Percentiles rank a stretch among this genome's conserved stretches.
Evolutionary conservation across 441 rosid species (phyloP).

Genomic region (California macrophylla): DNA sequence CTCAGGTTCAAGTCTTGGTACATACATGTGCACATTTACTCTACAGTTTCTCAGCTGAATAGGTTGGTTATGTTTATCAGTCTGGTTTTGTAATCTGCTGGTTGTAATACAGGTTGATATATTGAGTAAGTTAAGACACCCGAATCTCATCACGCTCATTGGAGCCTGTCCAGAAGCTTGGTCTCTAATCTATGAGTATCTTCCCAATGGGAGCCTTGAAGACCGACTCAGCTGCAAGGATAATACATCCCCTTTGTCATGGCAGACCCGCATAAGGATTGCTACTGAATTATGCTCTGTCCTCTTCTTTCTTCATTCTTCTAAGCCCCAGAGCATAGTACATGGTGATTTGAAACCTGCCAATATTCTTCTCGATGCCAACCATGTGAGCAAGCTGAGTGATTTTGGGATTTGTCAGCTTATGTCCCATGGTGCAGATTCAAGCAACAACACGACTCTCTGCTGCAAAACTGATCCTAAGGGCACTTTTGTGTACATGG

Average conservation of each 20-base stretch:
- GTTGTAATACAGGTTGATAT: constrained; percentile 53
- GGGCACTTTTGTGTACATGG: constrained; percentile 67
- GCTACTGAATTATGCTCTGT: constrained; percentile 77
- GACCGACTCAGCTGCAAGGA: constrained; percentile 75
- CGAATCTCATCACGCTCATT: constrained; percentile 69
- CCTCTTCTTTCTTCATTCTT: constrained; percentile 80
- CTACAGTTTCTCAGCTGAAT: background rate
- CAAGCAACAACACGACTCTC: constrained; percentile 30
- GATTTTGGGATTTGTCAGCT: constrained; percentile 75
- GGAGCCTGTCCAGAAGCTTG: constrained; percentile 90
- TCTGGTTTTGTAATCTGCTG: constrained; percentile 13
- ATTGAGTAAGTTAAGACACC: constrained; percentile 84
- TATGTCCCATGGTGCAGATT: constrained; percentile 23
- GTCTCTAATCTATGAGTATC: constrained; percentile 76
- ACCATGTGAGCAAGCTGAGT: constrained; percentile 65
- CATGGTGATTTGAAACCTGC: constrained; percentile 88
- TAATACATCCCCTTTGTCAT: constrained; percentile 71
- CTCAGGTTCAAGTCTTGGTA: too few relatives aligned
- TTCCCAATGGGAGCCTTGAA: constrained; percentile 86
- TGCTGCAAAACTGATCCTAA: constrained; percentile 51
- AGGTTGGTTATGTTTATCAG: constrained; percentile 4
- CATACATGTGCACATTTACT: background rate
- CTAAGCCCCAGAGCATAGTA: constrained; percentile 59
- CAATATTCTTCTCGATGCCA: constrained; percentile 71
- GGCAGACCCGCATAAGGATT: constrained; percentile 70